phyloP scores from a whole-genome alignment of 1,284 basidiomycete species.

The Ustilago tritici region DNA sequence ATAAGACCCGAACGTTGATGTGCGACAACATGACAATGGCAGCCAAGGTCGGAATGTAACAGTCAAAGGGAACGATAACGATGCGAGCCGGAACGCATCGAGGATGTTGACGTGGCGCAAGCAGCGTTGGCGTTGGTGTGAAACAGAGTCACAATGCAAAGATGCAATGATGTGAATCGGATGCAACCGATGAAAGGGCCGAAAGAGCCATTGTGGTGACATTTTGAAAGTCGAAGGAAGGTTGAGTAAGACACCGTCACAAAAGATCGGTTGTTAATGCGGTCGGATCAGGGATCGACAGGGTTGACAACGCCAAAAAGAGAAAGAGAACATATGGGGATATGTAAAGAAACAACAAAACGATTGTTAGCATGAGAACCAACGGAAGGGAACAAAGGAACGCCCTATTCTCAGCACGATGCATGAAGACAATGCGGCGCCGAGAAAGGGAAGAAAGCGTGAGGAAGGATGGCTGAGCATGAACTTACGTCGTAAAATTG shows the following conservation, averaged over 20 bases:
- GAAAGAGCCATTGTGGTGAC: not conserved
- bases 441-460: not conserved
- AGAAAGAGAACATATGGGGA: constrained; percentile 5
- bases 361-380: constrained; percentile 11
- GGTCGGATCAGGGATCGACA: not conserved
- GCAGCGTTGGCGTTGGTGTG: not conserved
- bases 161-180: not conserved
- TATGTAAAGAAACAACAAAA: not conserved
- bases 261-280: not conserved
- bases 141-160: constrained; percentile 5
- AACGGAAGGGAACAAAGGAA: constrained; percentile 9
- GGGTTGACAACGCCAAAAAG: not conserved
- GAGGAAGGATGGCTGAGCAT: not conserved
- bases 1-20: not conserved
- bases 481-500: constrained; percentile 62
- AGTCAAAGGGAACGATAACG: not conserved
- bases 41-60: not conserved
- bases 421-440: not conserved
- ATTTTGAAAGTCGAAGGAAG: not conserved
- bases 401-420: not conserved
- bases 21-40: constrained; percentile 2
- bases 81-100: not conserved
- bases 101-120: not conserved
- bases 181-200: not conserved
- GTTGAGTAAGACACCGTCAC: not conserved